Evolutionary conservation across 306 rosid genomes (phyloP).

Genomic region (Vachellia pachyceras): DNA sequence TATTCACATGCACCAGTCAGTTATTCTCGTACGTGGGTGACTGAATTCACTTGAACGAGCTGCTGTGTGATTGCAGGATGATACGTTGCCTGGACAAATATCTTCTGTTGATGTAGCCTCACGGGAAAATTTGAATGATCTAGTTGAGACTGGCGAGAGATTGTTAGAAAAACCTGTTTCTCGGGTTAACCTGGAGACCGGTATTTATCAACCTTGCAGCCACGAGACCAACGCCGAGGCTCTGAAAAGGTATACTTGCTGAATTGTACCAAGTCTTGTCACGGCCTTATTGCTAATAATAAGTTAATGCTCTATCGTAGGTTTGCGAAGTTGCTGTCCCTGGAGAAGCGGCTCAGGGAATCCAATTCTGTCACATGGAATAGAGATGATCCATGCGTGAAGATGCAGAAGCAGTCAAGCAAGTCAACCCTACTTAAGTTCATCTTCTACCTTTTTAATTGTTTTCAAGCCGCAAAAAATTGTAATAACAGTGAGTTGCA

Average conservation of each 20-base stretch:
- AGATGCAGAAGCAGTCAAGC: not conserved
- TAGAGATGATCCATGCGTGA: not conserved
- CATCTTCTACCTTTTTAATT: not conserved
- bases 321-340: slow-evolving; percentile 53
- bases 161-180: slow-evolving; percentile 59
- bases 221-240: slow-evolving; percentile 58
- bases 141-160: slow-evolving; percentile 48
- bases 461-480: too few relatives aligned
- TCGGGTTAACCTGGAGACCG: slow-evolving; percentile 56
- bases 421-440: not conserved
- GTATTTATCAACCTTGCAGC: slow-evolving; percentile 36
- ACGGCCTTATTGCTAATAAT: not conserved
- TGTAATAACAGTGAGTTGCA: not conserved
- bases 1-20: not conserved
- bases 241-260: slow-evolving; percentile 45
- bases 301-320: slow-evolving; percentile 32
- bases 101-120: slow-evolving; percentile 63
- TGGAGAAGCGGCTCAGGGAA: slow-evolving; percentile 46
- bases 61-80: slow-evolving; percentile 46
- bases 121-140: slow-evolving; percentile 44
- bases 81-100: slow-evolving; percentile 38
- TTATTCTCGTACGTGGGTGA: not conserved
- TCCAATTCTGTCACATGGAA: not conserved
- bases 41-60: not conserved
- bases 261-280: not conserved